A percentile compares a stretch with the other conserved stretches of the same genome.
phyloP scores from a whole-genome alignment of 2,329 filamentous ascomycete genomes.

The Aureobasidium zeae region DNA sequence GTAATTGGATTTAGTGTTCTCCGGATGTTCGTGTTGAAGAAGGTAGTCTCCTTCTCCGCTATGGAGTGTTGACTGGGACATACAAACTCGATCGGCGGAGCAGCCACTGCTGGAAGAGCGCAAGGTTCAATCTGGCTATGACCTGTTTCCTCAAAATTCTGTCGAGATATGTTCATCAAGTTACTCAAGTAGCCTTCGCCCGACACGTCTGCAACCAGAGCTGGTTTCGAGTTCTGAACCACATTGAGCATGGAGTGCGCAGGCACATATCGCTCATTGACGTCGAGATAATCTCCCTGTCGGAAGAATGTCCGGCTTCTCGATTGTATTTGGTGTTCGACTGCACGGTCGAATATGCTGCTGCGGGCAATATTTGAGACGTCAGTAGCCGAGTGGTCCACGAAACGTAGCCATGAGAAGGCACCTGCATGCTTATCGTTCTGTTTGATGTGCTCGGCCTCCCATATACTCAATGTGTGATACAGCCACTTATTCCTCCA shows the following conservation, averaged over 20 bases:
- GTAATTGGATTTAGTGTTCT: conserved; percentile 61
- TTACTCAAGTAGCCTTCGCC: conserved; percentile 61
- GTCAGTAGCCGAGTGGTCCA: conserved; percentile 66
- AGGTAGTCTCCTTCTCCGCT: conserved; percentile 57
- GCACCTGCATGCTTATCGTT: conserved; percentile 52
- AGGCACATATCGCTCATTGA: conserved; percentile 53
- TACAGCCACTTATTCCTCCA: conserved; percentile 69
- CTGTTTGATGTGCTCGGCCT: conserved; percentile 63
- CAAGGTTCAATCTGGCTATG: conserved; percentile 73
- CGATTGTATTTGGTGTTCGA: conserved; percentile 43
- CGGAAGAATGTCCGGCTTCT: conserved; percentile 38
- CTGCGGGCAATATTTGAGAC: conserved; percentile 59
- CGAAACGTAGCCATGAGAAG: conserved; percentile 87
- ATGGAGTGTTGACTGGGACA: conserved; percentile 58
- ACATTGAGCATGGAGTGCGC: conserved; percentile 76
- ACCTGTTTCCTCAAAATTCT: conserved; percentile 54
- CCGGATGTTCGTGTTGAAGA: conserved; percentile 73
- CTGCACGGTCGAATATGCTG: conserved; percentile 64
- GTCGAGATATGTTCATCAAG: conserved; percentile 68
- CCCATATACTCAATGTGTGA: conserved; percentile 86
- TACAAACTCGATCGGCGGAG: conserved; percentile 74
- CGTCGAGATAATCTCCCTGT: conserved; percentile 33
- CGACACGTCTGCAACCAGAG: conserved; percentile 53
- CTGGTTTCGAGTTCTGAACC: conserved; percentile 8
- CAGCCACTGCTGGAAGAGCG: conserved; percentile 65